phyloP scores from a whole-genome alignment of 2,329 filamentous ascomycete genomes.

The Cryphonectria nitschkei region DNA sequence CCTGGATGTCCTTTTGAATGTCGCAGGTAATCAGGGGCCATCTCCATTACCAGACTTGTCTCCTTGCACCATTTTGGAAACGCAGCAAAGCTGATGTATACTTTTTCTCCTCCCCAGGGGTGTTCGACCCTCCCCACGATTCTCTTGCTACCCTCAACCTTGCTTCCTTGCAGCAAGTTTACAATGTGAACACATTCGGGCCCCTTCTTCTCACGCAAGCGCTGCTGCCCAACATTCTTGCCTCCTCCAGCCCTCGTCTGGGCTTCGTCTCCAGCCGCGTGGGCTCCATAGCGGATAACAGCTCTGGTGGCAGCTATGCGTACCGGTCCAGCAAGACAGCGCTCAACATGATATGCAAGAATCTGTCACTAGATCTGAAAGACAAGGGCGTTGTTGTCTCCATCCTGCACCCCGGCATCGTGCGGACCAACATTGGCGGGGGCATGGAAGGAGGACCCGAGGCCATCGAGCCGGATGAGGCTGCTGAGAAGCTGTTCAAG shows the following conservation, averaged over 20 bases:
- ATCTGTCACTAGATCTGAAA: constrained; percentile 45
- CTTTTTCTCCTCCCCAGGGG: constrained; percentile 29
- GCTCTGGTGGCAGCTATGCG: constrained; percentile 45
- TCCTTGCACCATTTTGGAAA: neutral
- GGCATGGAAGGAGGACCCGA: constrained; percentile 35
- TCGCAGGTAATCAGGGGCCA: constrained; percentile 19
- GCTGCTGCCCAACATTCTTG: constrained; percentile 45
- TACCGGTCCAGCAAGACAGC: constrained; percentile 50
- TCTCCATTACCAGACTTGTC: neutral
- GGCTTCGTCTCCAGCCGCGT: constrained; percentile 48
- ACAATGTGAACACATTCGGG: constrained; percentile 49
- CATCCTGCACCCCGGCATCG: constrained; percentile 48
- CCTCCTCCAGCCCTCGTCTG: constrained; percentile 38
- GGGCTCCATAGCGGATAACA: constrained; percentile 47
- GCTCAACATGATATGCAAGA: constrained; percentile 49
- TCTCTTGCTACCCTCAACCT: constrained; percentile 31
- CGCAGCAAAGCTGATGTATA: neutral
- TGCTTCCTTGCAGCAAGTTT: constrained; percentile 43
- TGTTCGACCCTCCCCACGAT: constrained; percentile 35
- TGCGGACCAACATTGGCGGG: constrained; percentile 42
- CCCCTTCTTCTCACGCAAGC: constrained; percentile 49
- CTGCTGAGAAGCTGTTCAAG: constrained; percentile 45
- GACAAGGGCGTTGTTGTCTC: constrained; percentile 44
- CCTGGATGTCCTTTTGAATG: constrained; percentile 26
- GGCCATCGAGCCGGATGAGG: constrained; percentile 48